Evolutionary conservation across 441 rosid genomes (phyloP), one percentile per base, ranked within the genome.

Genomic region (Breynia disticha): DNA sequence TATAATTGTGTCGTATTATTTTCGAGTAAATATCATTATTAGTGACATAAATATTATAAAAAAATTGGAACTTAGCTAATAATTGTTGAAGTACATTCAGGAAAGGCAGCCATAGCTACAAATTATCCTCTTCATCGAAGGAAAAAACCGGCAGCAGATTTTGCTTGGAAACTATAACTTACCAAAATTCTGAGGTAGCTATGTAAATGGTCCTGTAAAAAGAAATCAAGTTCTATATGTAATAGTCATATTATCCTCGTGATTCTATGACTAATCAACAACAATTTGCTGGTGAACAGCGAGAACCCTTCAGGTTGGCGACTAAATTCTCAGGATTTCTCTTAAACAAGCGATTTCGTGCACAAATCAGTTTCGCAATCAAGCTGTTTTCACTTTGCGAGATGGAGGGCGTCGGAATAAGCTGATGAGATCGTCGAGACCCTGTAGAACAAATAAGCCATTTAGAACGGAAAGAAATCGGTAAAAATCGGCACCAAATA

Each of bases 341-440:
- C 35, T 28, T 4, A 28, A 28, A 28, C 35, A 28, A 28, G 35
- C 8, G 35, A 61, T 51, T 20, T 7, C 11, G 54, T 43, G 51
- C 54, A 55, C 32, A 19, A 38, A 13, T 44, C 7, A 17, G 47
- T 58, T 55, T 21, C 63, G 10, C 7, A n/a, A 35, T 87, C 82
- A 91, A 56, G 82, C 82, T 24, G 84, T 67, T 76, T 87, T 91
- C 60, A 79, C 77, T 80, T 82, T 91, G 16, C 96, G 91, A 9
- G 97, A 86, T 52, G 95, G 82, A 60, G 97, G 97, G 32, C 95
- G 79, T 55, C 97, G 87, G 61, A 91, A 86, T 72, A 91, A 56
- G 72, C 97, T 88, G 73, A 91, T 88, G 43, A 91, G 84, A 70
- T 91, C 98, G 64, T 91, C 98, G 21, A 88, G 81, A 44, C 98